A percentile compares a stretch with the other conserved stretches of the same genome.
These are phyloP conservation scores for Trebouxiophyceae sp. DNA, from an alignment of 163 green algal species.

Conservation along the genomic window DNA sequence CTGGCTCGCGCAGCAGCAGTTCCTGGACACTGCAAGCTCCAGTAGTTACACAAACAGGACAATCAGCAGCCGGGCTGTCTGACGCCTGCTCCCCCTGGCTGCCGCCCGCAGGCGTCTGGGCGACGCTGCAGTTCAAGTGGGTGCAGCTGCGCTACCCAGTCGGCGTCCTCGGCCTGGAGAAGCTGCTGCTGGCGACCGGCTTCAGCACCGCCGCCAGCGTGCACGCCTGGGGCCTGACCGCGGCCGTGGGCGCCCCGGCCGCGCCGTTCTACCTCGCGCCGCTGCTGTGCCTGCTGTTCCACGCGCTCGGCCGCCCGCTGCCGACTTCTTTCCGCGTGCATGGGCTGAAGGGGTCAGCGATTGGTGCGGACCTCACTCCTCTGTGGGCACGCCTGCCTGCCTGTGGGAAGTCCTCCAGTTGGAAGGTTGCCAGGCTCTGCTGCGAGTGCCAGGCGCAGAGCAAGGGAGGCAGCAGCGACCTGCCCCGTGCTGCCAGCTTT, in stretches of 20 bases:
- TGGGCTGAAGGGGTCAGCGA: no score
- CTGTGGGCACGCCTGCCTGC: no score
- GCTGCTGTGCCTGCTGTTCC: constrained; percentile 53
- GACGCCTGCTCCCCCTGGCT: no score
- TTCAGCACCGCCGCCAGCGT: constrained; percentile 52
- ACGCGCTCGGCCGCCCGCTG: constrained; percentile 53
- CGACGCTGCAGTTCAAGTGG: constrained; percentile 85
- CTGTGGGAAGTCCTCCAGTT: no score
- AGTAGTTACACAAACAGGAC: neutral
- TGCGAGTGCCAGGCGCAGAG: no score
- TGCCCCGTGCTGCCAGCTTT: no score
- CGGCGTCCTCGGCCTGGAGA: constrained; percentile 75
- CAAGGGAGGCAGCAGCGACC: no score
- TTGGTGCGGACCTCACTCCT: no score
- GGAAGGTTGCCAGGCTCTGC: no score
- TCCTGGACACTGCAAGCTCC: constrained; percentile 14
- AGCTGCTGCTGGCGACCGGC: constrained; percentile 58
- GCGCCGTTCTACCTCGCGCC: constrained; percentile 72
- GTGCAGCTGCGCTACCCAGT: constrained; percentile 80
- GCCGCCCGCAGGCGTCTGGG: constrained; percentile 57
- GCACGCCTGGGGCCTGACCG: constrained; percentile 58
- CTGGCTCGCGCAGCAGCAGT: constrained; percentile 1
- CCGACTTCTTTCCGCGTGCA: constrained; percentile 52
- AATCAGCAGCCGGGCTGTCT: no score
- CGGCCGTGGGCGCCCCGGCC: constrained; percentile 38